A percentile compares a stretch with the other conserved stretches of the same genome.
Conservation (phyloP, 208 protist species). For the Leishmania braziliensis region DNA sequence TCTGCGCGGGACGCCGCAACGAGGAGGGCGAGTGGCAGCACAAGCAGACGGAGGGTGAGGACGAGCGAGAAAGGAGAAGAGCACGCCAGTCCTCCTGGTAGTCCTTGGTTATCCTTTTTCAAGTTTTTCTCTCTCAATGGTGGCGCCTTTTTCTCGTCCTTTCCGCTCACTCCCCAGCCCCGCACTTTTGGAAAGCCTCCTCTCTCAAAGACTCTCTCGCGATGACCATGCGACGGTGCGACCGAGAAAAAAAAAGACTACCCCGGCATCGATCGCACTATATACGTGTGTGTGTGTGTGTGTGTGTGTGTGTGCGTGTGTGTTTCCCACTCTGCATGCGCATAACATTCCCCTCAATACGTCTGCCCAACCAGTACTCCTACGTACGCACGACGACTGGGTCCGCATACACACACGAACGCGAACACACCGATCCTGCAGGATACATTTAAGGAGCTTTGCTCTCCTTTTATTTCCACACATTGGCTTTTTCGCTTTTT, state of each 20-base stretch:
- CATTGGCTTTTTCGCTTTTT: background rate
- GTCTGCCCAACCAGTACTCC: background rate
- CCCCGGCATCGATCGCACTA: background rate
- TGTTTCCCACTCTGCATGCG: background rate
- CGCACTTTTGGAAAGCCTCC: background rate
- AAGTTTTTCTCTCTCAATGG: background rate
- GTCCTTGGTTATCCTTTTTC: background rate
- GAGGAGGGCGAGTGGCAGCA: background rate
- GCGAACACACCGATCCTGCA: background rate
- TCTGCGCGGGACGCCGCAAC: background rate
- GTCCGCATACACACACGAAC: slow-evolving; percentile 2
- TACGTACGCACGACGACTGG: background rate
- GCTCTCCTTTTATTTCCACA: background rate
- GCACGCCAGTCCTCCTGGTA: background rate
- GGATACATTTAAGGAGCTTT: background rate
- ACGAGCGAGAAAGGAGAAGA: background rate
- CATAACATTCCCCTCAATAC: background rate
- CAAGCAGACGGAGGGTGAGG: background rate
- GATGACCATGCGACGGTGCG: background rate
- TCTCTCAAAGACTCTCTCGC: background rate
- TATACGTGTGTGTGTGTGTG: background rate
- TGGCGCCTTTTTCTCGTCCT: background rate
- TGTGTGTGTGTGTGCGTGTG: background rate
- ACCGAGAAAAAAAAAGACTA: background rate
- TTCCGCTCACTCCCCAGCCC: background rate